Percentiles rank a stretch among this genome's conserved stretches.
phyloP scores from a whole-genome alignment of 1,284 basidiomycete genomes.

The Cystobasidiaceae sp. region DNA sequence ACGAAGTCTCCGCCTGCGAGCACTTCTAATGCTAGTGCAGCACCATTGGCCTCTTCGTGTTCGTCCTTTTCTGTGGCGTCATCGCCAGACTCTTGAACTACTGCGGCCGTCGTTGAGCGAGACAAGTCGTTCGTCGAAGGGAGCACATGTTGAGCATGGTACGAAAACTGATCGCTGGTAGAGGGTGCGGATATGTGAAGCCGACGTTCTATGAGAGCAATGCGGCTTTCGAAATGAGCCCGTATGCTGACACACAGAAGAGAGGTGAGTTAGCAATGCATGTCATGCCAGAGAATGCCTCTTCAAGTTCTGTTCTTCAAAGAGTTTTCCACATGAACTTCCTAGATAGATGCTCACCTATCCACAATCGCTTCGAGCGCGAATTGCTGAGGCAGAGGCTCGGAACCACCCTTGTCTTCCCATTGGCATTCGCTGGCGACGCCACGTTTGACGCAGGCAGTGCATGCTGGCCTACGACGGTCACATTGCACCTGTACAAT shows the following conservation, averaged over 20 bases:
- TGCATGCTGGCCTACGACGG: constrained; percentile 10
- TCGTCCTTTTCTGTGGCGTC: constrained; percentile 4
- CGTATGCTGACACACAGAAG: too few species aligned
- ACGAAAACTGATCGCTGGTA: too few species aligned
- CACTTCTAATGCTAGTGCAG: constrained; percentile 19
- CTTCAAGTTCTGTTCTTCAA: too few species aligned
- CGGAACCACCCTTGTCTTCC: constrained; percentile 12
- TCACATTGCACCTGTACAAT: constrained; percentile 21
- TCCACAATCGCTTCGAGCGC: constrained; percentile 21
- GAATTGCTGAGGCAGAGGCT: constrained; percentile 9
- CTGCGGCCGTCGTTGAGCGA: too few species aligned
- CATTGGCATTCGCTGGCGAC: constrained; percentile 17
- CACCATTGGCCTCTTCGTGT: constrained; percentile 21
- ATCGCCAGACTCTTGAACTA: constrained; percentile 15
- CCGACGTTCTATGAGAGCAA: constrained; percentile 3
- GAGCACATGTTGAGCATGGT: too few species aligned
- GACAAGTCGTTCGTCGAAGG: too few species aligned
- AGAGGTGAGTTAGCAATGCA: too few species aligned
- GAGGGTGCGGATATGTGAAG: constrained; percentile 4
- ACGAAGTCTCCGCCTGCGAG: constrained; percentile 22
- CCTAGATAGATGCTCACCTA: too few species aligned
- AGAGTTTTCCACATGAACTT: too few species aligned
- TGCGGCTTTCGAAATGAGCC: constrained; percentile 6
- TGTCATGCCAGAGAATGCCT: too few species aligned
- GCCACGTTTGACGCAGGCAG: constrained; percentile 15